These are phyloP conservation scores for Mortierella sp. DNA, from an alignment of 371 early-diverging fungal genomes.

Conservation along the genomic window DNA sequence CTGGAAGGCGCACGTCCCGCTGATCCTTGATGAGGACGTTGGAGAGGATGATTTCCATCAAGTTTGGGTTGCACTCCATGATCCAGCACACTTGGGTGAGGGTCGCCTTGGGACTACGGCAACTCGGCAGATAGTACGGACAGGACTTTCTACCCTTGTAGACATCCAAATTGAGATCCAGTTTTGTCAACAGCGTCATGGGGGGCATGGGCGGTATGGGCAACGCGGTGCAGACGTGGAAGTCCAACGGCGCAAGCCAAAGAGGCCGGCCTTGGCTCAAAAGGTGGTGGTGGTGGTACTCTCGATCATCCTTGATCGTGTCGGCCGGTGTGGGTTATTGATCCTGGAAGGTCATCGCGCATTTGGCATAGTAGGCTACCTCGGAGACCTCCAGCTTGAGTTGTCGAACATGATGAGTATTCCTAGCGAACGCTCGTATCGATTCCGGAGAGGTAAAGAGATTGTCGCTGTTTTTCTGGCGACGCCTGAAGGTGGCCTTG, in stretches of 20 bases:
- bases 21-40: background rate
- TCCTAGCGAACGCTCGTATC: background rate
- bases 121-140: background rate
- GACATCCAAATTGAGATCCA: background rate
- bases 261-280: background rate
- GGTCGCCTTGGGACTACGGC: background rate
- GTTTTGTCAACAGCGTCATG: background rate
- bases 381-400: background rate
- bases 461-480: too few species aligned
- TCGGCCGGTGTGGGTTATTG: background rate
- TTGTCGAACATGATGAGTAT: background rate
- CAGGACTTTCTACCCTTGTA: background rate
- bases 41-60: background rate
- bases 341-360: background rate
- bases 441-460: too few species aligned
- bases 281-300: background rate
- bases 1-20: background rate
- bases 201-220: constrained; percentile 1
- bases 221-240: too few species aligned
- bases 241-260: background rate
- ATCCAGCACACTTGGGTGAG: background rate
- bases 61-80: background rate
- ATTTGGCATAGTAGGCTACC: background rate
- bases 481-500: background rate
- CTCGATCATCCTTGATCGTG: background rate